Evolutionary conservation across 2,329 filamentous ascomycete species (phyloP).

Genomic region (Fusarium tuaranense): DNA sequence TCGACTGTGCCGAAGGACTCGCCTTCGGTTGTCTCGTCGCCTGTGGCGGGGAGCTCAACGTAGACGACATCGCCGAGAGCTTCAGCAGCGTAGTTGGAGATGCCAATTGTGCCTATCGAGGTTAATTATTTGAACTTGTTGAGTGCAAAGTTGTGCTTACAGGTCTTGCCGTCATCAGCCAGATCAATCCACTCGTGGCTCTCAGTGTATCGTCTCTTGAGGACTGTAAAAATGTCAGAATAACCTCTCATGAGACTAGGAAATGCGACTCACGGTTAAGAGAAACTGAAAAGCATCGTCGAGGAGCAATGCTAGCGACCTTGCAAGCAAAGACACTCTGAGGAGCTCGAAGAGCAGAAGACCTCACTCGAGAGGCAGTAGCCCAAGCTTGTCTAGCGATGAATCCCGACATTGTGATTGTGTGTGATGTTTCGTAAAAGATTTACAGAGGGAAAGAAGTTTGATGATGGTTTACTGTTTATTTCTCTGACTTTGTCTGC

Average conservation of each 20-base stretch:
- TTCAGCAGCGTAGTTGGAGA: constrained; percentile 85
- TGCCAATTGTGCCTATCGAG: constrained; percentile 72
- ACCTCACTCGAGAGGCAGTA: constrained; percentile 38
- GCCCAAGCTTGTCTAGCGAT: constrained; percentile 42
- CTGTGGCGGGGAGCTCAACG: constrained; percentile 82
- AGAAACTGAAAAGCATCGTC: constrained; percentile 42
- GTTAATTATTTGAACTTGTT: not conserved
- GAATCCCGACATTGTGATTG: constrained; percentile 38
- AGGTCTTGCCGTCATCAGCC: constrained; percentile 69
- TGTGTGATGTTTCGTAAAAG: not conserved
- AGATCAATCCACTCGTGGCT: constrained; percentile 95
- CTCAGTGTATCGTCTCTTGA: constrained; percentile 73
- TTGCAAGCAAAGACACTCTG: constrained; percentile 29
- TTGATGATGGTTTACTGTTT: constrained; percentile 5
- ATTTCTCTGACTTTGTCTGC: not conserved
- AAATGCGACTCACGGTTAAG: constrained; percentile 32
- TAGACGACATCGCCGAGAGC: constrained; percentile 91
- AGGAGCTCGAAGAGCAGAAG: constrained; percentile 35
- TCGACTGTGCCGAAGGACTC: constrained; percentile 90
- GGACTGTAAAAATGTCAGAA: constrained; percentile 20
- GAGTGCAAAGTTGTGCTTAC: constrained; percentile 22
- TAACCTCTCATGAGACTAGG: not conserved
- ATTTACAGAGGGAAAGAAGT: not conserved
- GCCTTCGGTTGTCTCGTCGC: constrained; percentile 73
- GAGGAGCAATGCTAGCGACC: constrained; percentile 27